These are phyloP conservation scores for Mycena alexandri DNA, from an alignment of 768 basidiomycete genomes.

Conservation along the genomic window DNA sequence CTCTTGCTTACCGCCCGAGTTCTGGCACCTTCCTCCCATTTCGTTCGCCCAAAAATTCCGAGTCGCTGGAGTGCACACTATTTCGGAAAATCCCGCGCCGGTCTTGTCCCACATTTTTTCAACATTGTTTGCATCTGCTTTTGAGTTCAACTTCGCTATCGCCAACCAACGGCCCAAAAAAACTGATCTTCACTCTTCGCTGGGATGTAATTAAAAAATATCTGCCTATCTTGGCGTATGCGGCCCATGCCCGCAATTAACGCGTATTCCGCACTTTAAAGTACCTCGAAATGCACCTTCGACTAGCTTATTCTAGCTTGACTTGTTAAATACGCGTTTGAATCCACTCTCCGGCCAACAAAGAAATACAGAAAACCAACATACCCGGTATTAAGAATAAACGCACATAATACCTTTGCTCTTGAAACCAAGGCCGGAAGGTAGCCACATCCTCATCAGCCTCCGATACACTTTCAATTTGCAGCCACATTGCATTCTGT, in stretches of 20 bases:
- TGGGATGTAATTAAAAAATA: neutral
- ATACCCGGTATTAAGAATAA: neutral
- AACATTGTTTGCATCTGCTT: neutral
- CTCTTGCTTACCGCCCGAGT: slow-evolving; percentile 21
- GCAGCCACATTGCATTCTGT: neutral
- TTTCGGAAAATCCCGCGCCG: slow-evolving; percentile 5
- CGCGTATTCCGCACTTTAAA: neutral
- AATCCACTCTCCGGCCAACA: neutral
- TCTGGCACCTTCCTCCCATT: neutral
- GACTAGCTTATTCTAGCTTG: neutral
- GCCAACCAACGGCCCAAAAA: neutral
- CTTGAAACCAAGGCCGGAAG: slow-evolving; percentile 19
- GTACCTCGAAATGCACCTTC: neutral
- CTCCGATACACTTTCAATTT: neutral
- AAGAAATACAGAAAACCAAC: neutral
- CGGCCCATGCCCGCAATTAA: neutral
- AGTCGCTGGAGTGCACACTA: neutral
- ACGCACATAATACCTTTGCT: slow-evolving; percentile 3
- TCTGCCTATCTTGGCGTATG: neutral
- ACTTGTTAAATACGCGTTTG: slow-evolving; percentile 2
- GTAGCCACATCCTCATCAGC: neutral
- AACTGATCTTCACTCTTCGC: neutral
- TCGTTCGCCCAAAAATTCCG: neutral
- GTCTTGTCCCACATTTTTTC: neutral
- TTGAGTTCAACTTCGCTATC: neutral